These are phyloP conservation scores for Phytophthora brassicae DNA, from an alignment of 352 stramenopile genomes.

Conservation along the genomic window DNA sequence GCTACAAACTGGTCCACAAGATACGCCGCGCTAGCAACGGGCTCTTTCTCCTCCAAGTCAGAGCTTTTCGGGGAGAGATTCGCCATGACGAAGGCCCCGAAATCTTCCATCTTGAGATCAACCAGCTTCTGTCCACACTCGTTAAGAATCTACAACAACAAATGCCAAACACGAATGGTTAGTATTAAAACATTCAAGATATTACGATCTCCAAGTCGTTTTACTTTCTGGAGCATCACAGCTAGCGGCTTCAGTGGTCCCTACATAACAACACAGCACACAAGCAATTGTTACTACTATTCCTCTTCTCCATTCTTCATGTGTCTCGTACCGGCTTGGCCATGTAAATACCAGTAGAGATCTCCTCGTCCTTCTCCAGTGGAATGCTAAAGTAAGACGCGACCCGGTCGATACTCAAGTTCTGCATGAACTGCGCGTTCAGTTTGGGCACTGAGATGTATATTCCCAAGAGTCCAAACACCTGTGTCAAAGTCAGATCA, in stretches of 20 bases:
- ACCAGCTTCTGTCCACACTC: conserved; percentile 60
- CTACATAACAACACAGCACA: conserved; percentile 27
- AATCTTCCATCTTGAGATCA: conserved; percentile 57
- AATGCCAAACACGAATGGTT: neutral
- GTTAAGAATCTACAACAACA: conserved; percentile 46
- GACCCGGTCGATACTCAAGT: conserved; percentile 65
- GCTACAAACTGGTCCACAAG: conserved; percentile 56
- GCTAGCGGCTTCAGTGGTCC: conserved; percentile 68
- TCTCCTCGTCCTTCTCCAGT: conserved; percentile 68
- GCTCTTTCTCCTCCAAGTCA: conserved; percentile 24
- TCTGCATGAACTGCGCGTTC: conserved; percentile 56
- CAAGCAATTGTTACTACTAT: neutral
- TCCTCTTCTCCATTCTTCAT: neutral
- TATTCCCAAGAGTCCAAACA: conserved; percentile 84
- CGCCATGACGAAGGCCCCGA: conserved; percentile 73
- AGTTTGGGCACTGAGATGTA: conserved; percentile 80
- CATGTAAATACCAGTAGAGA: conserved; percentile 81
- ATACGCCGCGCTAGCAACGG: conserved; percentile 44
- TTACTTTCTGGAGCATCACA: conserved; percentile 51
- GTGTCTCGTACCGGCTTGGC: conserved; percentile 56
- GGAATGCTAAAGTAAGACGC: conserved; percentile 75
- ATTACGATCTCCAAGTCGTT: neutral
- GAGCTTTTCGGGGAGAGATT: conserved; percentile 35
- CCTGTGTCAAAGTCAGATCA: conserved; percentile 27
- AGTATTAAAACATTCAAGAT: neutral